phyloP scores from a whole-genome alignment of 352 stramenopile genomes.

The Phytopythium ostracodes region DNA sequence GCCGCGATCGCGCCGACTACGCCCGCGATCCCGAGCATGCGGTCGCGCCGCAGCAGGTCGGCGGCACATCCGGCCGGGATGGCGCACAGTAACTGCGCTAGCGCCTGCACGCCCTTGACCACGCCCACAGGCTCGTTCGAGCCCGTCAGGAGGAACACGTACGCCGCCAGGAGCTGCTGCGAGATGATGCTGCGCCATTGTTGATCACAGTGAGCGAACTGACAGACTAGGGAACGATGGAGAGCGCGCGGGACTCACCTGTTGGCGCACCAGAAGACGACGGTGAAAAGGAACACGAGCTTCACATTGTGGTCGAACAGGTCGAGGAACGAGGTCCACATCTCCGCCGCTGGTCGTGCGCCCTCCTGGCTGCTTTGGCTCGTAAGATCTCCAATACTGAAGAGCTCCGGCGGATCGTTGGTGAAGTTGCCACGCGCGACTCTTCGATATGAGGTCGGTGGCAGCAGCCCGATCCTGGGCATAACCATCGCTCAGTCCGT shows the following conservation, averaged over 20 bases:
- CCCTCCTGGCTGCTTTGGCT: neutral
- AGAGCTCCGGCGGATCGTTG: neutral
- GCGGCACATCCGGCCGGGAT: constrained; percentile 52
- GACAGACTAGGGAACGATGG: neutral
- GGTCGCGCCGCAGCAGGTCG: constrained; percentile 51
- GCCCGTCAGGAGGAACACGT: constrained; percentile 49
- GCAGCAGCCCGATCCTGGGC: neutral
- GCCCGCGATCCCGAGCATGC: constrained; percentile 35
- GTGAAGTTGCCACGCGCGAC: neutral
- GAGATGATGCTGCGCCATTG: constrained; percentile 37
- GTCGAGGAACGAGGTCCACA: constrained; percentile 10
- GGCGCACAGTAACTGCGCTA: constrained; percentile 48
- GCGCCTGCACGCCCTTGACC: constrained; percentile 42
- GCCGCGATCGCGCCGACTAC: constrained; percentile 33
- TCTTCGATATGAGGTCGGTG: neutral
- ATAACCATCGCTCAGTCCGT: neutral
- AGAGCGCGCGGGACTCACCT: constrained; percentile 20
- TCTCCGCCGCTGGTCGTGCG: neutral
- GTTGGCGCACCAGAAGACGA: constrained; percentile 53
- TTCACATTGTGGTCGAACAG: constrained; percentile 67
- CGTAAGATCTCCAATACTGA: neutral
- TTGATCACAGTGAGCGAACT: constrained; percentile 1
- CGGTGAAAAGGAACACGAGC: constrained; percentile 68
- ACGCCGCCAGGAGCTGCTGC: constrained; percentile 53
- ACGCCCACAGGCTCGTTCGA: constrained; percentile 44